A percentile compares a stretch with the other conserved stretches of the same genome.
phyloP scores from a whole-genome alignment of 1,284 basidiomycete species.

The Ustilago tritici region DNA sequence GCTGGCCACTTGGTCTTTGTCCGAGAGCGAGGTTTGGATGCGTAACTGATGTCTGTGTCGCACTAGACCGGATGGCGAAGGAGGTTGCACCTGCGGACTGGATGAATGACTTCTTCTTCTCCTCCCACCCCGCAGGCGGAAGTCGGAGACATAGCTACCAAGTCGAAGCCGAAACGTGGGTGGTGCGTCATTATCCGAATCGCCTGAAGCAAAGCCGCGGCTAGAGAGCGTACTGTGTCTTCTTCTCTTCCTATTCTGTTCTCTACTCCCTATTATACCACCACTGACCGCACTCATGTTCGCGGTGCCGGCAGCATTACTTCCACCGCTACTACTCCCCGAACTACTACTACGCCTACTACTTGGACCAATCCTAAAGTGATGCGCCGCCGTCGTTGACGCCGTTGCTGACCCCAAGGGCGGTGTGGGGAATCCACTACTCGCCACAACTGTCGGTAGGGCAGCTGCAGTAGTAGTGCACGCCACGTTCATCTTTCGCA shows the following conservation, averaged over 20 bases:
- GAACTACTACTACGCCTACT: conserved; percentile 18
- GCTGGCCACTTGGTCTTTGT: not conserved
- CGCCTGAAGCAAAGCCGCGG: conserved; percentile 24
- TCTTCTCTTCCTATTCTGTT: conserved; percentile 19
- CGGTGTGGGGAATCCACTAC: not conserved
- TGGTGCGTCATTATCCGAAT: conserved; percentile 34
- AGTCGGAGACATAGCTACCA: conserved; percentile 32
- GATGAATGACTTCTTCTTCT: conserved; percentile 19
- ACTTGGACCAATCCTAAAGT: conserved; percentile 15
- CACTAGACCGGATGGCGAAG: conserved; percentile 15
- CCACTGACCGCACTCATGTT: not conserved
- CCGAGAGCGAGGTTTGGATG: conserved; percentile 12
- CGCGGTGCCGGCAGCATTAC: not conserved
- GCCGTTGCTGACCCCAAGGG: conserved; percentile 1
- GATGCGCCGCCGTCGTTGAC: conserved; percentile 8
- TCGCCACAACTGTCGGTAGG: not conserved
- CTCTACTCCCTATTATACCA: not conserved
- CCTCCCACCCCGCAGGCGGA: conserved; percentile 7
- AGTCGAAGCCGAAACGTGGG: conserved; percentile 30
- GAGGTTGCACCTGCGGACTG: conserved; percentile 4
- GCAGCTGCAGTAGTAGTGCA: conserved; percentile 3
- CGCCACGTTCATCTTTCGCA: not conserved
- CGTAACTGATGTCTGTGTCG: conserved; percentile 27
- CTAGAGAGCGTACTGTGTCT: conserved; percentile 34
- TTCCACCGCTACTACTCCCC: conserved; percentile 21